A percentile compares a stretch with the other conserved stretches of the same genome.
phyloP scores from a whole-genome alignment of 2,329 filamentous ascomycete species.

The Aspergillus terreus region DNA sequence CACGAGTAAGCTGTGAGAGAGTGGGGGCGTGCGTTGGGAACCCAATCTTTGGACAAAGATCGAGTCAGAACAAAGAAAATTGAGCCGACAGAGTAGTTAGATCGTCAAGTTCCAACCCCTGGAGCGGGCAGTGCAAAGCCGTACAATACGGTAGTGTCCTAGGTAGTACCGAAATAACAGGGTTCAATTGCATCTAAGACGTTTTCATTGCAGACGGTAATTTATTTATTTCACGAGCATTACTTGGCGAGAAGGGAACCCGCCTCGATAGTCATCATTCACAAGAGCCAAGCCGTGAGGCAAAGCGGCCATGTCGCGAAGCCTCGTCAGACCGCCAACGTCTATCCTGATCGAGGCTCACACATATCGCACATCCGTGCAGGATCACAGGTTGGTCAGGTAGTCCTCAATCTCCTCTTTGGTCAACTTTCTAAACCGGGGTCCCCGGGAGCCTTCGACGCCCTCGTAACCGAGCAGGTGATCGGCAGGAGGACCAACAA shows the following conservation, averaged over 20 bases:
- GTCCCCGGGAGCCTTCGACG: constrained; percentile 40
- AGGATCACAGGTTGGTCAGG: constrained; percentile 84
- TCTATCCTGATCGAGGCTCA: constrained; percentile 26
- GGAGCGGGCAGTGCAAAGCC: not conserved
- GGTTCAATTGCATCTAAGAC: not conserved
- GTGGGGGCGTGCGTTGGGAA: too few species aligned
- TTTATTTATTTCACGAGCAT: not conserved
- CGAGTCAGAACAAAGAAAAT: too few species aligned
- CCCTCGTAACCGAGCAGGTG: constrained; percentile 79
- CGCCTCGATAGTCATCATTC: not conserved
- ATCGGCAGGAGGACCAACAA: constrained; percentile 90
- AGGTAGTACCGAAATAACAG: not conserved
- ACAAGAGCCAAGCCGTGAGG: not conserved
- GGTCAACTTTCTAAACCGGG: constrained; percentile 63
- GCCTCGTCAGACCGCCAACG: constrained; percentile 19
- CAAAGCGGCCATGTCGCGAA: constrained; percentile 3
- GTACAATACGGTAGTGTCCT: not conserved
- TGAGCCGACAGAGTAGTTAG: not conserved
- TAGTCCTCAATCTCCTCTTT: constrained; percentile 99
- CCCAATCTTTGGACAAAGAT: too few species aligned
- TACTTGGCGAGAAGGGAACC: not conserved
- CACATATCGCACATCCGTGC: constrained; percentile 13
- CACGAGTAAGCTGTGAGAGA: too few species aligned
- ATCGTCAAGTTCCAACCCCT: not conserved
- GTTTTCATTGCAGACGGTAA: not conserved